phyloP scores from a whole-genome alignment of 192 early-diverging fungal species.

The Gryganskiella cystojenkinii region DNA sequence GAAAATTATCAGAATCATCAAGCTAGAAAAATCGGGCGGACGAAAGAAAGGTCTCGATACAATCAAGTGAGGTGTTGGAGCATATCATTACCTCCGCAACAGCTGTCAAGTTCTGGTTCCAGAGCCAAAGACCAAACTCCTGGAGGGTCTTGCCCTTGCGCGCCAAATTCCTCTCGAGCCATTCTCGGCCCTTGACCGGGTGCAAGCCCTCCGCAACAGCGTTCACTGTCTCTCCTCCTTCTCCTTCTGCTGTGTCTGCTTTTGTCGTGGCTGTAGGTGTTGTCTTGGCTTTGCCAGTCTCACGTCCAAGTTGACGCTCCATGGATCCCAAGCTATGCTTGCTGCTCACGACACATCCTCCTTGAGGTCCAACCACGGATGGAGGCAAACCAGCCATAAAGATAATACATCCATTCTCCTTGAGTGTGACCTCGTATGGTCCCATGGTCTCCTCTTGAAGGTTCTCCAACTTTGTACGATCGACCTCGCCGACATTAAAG shows the following conservation, averaged over 20 bases:
- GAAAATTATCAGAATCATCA: neutral
- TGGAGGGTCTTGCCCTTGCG: conserved; percentile 61
- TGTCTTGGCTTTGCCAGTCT: no score
- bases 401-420: conserved; percentile 98
- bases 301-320: no score
- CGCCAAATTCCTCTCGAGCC: conserved; percentile 76
- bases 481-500: conserved; percentile 84
- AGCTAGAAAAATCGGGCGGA: neutral
- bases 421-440: conserved; percentile 92
- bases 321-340: conserved; percentile 78
- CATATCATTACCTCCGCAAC: conserved; percentile 90
- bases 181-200: conserved; percentile 72
- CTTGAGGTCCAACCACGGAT: conserved; percentile 62
- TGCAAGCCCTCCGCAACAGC: conserved; percentile 59
- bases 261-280: no score
- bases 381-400: conserved; percentile 69
- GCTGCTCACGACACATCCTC: conserved; percentile 82
- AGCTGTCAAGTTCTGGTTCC: conserved; percentile 79
- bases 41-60: no score
- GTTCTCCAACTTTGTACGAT: conserved; percentile 64
- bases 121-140: conserved; percentile 82
- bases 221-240: conserved; percentile 15
- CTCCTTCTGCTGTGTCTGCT: neutral
- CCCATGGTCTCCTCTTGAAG: conserved; percentile 73
- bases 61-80: no score